Evolutionary conservation across 1,284 basidiomycete species (phyloP).

Genomic region (Leucoagaricus sp.): DNA sequence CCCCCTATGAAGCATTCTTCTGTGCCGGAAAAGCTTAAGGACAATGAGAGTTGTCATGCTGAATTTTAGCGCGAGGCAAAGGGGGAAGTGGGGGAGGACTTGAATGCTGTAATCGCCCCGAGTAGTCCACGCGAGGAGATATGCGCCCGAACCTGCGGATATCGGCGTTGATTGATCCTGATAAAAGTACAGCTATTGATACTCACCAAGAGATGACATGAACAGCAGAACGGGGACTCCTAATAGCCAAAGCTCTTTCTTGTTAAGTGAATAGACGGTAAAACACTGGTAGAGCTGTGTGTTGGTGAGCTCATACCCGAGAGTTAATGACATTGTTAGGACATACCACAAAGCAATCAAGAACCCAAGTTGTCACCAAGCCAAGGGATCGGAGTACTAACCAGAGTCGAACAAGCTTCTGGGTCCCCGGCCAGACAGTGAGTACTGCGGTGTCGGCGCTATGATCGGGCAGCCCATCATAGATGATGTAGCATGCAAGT

Average conservation of each 20-base stretch:
- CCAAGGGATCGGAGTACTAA: not conserved
- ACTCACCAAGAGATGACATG: not conserved
- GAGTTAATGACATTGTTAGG: no score
- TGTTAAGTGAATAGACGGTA: not conserved
- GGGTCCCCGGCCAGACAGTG: not conserved
- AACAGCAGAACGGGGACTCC: not conserved
- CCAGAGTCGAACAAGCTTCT: not conserved
- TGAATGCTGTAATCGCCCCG: not conserved
- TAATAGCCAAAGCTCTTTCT: not conserved
- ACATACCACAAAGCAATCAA: not conserved
- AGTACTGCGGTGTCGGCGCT: not conserved
- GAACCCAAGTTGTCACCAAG: not conserved
- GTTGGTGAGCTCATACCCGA: no score
- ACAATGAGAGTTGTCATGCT: not conserved
- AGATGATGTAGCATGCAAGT: not conserved
- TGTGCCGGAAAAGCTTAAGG: not conserved
- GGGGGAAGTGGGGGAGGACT: not conserved
- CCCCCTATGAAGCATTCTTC: not conserved
- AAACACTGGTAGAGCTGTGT: constrained; percentile 4
- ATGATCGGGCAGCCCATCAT: not conserved
- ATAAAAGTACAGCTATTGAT: no score
- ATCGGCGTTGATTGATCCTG: not conserved
- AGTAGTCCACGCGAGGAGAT: not conserved
- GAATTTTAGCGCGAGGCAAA: not conserved
- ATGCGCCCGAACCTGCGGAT: not conserved